phyloP scores from a whole-genome alignment of 306 rosid genomes.

The Castanospermum australe region DNA sequence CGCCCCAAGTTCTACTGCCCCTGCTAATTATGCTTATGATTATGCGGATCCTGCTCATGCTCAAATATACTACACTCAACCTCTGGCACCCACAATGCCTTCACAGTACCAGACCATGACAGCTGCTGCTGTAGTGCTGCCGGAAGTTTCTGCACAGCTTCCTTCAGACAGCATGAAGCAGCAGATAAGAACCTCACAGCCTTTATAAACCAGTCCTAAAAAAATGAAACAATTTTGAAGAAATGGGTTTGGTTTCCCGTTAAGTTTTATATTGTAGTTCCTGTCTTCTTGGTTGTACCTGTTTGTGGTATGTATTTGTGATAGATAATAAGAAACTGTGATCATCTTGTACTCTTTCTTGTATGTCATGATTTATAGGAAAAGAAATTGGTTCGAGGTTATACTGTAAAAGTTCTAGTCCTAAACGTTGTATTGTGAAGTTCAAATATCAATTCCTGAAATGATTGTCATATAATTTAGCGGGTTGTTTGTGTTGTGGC shows the following conservation, averaged over 20 bases:
- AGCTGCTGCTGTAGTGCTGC: constrained; percentile 47
- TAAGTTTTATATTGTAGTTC: constrained; percentile 47
- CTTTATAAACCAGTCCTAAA: constrained; percentile 43
- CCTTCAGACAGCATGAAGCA: constrained; percentile 73
- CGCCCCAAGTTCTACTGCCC: constrained; percentile 50
- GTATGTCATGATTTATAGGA: constrained; percentile 64
- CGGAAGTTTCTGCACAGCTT: constrained; percentile 69
- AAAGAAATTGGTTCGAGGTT: constrained; percentile 67
- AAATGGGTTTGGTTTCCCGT: constrained; percentile 50
- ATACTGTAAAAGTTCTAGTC: constrained; percentile 82
- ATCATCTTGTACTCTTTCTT: constrained; percentile 49
- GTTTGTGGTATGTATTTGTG: constrained; percentile 79
- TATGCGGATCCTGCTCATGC: constrained; percentile 69
- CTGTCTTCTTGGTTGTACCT: constrained; percentile 52
- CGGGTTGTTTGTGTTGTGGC: constrained; percentile 23
- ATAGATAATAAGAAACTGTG: constrained; percentile 74
- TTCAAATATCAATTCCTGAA: constrained; percentile 48
- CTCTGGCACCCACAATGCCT: constrained; percentile 70
- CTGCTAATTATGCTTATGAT: constrained; percentile 62
- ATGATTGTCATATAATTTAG: constrained; percentile 53
- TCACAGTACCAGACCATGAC: constrained; percentile 95
- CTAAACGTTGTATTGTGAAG: constrained; percentile 70
- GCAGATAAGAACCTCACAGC: constrained; percentile 82
- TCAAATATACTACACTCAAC: constrained; percentile 80
- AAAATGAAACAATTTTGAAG: constrained; percentile 82